phyloP scores from a whole-genome alignment of 2,329 filamentous ascomycete genomes.

The Fusarium pseudonygamai region DNA sequence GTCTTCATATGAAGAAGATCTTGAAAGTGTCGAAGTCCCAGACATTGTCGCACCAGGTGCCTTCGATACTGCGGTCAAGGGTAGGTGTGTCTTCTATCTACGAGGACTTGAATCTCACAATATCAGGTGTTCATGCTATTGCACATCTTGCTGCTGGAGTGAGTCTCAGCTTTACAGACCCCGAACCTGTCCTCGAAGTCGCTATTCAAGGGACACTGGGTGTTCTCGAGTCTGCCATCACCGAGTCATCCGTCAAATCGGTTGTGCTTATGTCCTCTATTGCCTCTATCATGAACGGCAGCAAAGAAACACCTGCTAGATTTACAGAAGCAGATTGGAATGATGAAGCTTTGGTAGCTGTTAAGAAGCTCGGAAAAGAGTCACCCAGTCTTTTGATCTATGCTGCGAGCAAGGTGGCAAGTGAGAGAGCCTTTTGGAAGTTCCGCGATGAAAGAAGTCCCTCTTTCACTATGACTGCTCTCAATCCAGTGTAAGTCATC shows the following conservation, averaged over 20 bases:
- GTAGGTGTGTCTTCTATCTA: not conserved
- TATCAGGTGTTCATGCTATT: slow-evolving; percentile 34
- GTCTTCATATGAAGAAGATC: slow-evolving; percentile 30
- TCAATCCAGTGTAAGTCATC: slow-evolving; percentile 37
- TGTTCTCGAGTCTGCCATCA: slow-evolving; percentile 34
- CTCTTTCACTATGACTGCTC: slow-evolving; percentile 34
- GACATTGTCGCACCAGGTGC: slow-evolving; percentile 48
- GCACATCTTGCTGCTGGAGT: slow-evolving; percentile 37
- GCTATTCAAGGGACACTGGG: slow-evolving; percentile 32
- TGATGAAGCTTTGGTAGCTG: slow-evolving; percentile 16
- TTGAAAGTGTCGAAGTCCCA: slow-evolving; percentile 44
- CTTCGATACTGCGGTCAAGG: slow-evolving; percentile 50
- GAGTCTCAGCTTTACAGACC: slow-evolving; percentile 33
- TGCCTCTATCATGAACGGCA: slow-evolving; percentile 18
- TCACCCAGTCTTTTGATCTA: slow-evolving; percentile 33
- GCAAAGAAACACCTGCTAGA: slow-evolving; percentile 5
- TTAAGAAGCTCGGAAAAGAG: slow-evolving; percentile 35
- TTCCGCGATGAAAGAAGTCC: slow-evolving; percentile 36
- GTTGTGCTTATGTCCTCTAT: slow-evolving; percentile 41
- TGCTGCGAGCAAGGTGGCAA: slow-evolving; percentile 34
- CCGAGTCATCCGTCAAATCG: slow-evolving; percentile 35
- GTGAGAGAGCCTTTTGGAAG: slow-evolving; percentile 39
- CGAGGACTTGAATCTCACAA: not conserved
- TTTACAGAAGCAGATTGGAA: slow-evolving; percentile 42
- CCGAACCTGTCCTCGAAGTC: slow-evolving; percentile 31